Conservation (phyloP, 306 rosid species). For the Cyclanthera cordifolia region DNA sequence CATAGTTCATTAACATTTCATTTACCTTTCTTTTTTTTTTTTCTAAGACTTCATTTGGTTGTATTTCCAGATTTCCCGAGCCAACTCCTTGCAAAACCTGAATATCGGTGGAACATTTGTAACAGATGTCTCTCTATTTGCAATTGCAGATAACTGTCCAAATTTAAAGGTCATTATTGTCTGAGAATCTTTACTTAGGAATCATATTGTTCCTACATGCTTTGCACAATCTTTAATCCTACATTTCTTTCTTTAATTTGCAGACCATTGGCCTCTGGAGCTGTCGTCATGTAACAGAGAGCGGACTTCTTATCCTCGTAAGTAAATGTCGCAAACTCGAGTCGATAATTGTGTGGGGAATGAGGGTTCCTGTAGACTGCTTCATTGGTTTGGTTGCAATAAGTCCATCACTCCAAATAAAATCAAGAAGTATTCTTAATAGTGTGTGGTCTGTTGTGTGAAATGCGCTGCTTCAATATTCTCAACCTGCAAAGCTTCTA, state of each 20-base stretch:
- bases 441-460: slow-evolving; percentile 18
- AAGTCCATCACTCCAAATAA: slow-evolving; percentile 59
- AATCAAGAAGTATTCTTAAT: slow-evolving; percentile 24
- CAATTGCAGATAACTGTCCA: slow-evolving; percentile 57
- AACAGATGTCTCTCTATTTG: slow-evolving; percentile 71
- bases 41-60: background rate
- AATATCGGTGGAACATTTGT: slow-evolving; percentile 89
- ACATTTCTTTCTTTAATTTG: slow-evolving; percentile 11
- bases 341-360: slow-evolving; percentile 80
- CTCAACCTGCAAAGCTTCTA: slow-evolving; percentile 4
- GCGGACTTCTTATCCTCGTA: slow-evolving; percentile 54
- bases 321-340: slow-evolving; percentile 61
- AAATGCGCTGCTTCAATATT: background rate
- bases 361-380: slow-evolving; percentile 59
- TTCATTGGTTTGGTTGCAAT: slow-evolving; percentile 37
- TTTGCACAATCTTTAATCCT: background rate
- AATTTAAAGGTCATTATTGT: slow-evolving; percentile 53
- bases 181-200: background rate
- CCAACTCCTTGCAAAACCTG: slow-evolving; percentile 58
- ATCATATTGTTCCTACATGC: background rate
- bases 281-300: slow-evolving; percentile 74
- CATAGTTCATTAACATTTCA: background rate
- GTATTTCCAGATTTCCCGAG: slow-evolving; percentile 51
- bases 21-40: too few relatives aligned
- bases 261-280: slow-evolving; percentile 86